A percentile compares a stretch with the other conserved stretches of the same genome.
Evolutionary conservation across 805 yeast species (phyloP).

Genomic region (Pichia scutulata): DNA sequence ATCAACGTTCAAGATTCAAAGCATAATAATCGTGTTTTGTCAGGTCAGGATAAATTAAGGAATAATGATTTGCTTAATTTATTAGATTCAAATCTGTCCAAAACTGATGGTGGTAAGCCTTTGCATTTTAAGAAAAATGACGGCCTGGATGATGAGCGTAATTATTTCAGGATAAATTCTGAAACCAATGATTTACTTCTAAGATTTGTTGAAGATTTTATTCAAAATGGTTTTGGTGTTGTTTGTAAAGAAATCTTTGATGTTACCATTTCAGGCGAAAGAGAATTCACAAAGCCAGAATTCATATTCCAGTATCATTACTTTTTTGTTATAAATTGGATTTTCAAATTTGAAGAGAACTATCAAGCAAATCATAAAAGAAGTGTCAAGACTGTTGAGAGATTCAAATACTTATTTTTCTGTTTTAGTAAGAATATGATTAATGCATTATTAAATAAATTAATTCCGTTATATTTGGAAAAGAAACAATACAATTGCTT

Average conservation of each 20-base stretch:
- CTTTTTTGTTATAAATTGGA: slow-evolving; percentile 65
- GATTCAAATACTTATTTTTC: slow-evolving; percentile 14
- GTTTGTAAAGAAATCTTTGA: slow-evolving; percentile 45
- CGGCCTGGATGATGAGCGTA: not conserved
- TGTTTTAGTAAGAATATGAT: slow-evolving; percentile 4
- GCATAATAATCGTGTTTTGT: slow-evolving; percentile 51
- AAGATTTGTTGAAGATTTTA: slow-evolving; percentile 47
- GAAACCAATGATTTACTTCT: slow-evolving; percentile 27
- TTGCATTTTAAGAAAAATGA: slow-evolving; percentile 13
- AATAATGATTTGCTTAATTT: slow-evolving; percentile 46
- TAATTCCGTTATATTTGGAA: slow-evolving; percentile 13
- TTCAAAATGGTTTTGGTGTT: slow-evolving; percentile 70
- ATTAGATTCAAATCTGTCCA: slow-evolving; percentile 56
- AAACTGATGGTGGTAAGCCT: slow-evolving; percentile 35
- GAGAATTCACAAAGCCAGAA: not conserved
- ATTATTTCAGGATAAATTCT: not conserved
- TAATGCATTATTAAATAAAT: slow-evolving; percentile 1
- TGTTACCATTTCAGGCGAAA: not conserved
- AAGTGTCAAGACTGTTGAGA: slow-evolving; percentile 22
- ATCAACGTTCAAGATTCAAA: slow-evolving; percentile 56
- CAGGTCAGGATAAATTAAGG: slow-evolving; percentile 53
- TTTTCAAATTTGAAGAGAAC: slow-evolving; percentile 54
- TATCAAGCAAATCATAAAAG: slow-evolving; percentile 17
- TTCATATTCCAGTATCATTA: slow-evolving; percentile 36
- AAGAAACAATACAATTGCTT: slow-evolving; percentile 36